Evolutionary conservation across 2,329 filamentous ascomycete species (phyloP), one percentile per base, ranked within the genome.

Genomic region (Epichloe bromicola): DNA sequence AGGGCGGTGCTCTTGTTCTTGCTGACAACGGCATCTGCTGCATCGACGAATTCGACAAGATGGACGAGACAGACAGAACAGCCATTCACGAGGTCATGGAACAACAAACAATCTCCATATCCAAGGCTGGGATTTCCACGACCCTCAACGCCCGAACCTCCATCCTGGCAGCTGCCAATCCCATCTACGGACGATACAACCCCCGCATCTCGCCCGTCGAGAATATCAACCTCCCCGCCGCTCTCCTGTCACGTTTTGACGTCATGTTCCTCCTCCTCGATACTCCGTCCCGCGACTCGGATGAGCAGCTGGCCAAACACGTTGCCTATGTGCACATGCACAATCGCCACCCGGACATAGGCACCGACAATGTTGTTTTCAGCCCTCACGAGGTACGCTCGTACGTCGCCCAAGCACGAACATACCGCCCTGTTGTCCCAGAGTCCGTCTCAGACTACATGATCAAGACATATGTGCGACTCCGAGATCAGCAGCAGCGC

Each of bases 191-290:
- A 56, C 88, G 93, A 55, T 98, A 98, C 75, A 98, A 98, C 71
- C 93, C 93, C 93, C 88, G 89, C 56, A 86, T 98, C 60, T 96
- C 91, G 1, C 93, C 93, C 0, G 90, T 98, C 26, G 93, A 98
- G 68, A 98, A 98, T 69, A 98, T 98, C 71, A 98, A 98, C 69
- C 82, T 98, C 40, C 93, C 93, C n/a, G 93, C 93, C 17, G 93
- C 93, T 19, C 80, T 98, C 19, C 80, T 98, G 50, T 96, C 91
- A 53, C 88, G 93, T 79, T 98, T 98, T 70, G 93, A 98, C 67
- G 79, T 98, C 58, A 80, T 98, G 58, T 98, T 97, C 76, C 76
- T 98, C 45, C 90, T 98, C 61, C 85, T 98, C 53, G 93, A 98
- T 72, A 95, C 88, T 38, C 91, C 93, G 2, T 84, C 83, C 17